Conservation (phyloP, 768 basidiomycete species). For the Boletus pseudo-olivaceus region DNA sequence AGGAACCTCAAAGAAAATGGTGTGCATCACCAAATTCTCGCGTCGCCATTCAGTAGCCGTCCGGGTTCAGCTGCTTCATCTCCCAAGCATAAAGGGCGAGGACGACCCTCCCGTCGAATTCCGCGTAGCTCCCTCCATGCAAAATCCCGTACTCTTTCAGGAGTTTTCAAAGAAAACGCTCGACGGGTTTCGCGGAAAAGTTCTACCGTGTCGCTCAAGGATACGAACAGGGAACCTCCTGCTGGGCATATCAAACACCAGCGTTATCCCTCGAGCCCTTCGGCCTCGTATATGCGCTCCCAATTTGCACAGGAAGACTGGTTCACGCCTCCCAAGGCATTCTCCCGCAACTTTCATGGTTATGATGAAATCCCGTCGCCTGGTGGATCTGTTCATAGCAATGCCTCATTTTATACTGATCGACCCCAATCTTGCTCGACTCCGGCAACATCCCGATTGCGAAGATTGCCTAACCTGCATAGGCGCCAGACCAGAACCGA, state of each 20-base stretch:
- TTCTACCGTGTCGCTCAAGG: conserved; percentile 17
- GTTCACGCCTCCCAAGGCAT: conserved; percentile 9
- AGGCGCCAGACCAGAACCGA: background rate
- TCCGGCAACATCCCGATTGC: conserved; percentile 12
- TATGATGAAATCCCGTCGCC: background rate
- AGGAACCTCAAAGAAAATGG: conserved; percentile 41
- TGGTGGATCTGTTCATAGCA: conserved; percentile 1
- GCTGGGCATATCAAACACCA: conserved; percentile 14
- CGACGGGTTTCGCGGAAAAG: conserved; percentile 15
- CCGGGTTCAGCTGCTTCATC: conserved; percentile 40
- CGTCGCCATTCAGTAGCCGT: conserved; percentile 46
- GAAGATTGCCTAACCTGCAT: background rate
- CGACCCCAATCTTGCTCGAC: conserved; percentile 28
- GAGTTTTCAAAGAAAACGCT: conserved; percentile 15
- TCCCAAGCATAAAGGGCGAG: conserved; percentile 25
- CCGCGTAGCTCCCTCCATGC: conserved; percentile 23
- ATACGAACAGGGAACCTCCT: conserved; percentile 7
- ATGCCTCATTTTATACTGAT: conserved; percentile 17
- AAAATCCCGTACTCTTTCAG: conserved; percentile 42
- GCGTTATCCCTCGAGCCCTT: conserved; percentile 21
- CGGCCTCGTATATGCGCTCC: conserved; percentile 28
- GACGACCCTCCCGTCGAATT: conserved; percentile 9
- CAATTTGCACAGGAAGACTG: conserved; percentile 12
- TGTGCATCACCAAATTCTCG: conserved; percentile 27
- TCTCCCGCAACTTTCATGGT: background rate